Percentiles rank a stretch among this genome's conserved stretches.
Evolutionary conservation across 176 grass and related monocot genomes (phyloP).

Genomic region (Rhynchospora breviuscula): DNA sequence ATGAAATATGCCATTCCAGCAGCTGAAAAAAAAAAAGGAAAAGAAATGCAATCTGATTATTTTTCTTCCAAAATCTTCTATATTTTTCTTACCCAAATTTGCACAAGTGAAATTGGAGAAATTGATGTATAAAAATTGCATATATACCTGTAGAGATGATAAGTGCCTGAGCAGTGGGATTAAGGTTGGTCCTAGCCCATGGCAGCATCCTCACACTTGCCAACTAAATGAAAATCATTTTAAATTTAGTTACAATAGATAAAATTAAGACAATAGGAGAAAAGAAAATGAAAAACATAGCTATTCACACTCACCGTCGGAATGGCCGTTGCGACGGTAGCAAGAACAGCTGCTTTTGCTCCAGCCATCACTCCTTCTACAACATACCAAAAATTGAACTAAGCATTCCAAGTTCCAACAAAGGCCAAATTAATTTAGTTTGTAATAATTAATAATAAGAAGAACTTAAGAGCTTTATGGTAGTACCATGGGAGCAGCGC

Average conservation of each 20-base stretch:
- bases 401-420: background rate
- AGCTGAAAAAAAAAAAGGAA: background rate
- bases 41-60: background rate
- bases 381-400: background rate
- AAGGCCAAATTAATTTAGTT: background rate
- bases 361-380: slow-evolving; percentile 62
- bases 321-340: slow-evolving; percentile 47
- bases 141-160: slow-evolving; percentile 51
- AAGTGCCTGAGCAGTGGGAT: slow-evolving; percentile 59
- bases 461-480: background rate
- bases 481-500: slow-evolving; percentile 52
- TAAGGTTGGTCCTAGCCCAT: slow-evolving; percentile 56
- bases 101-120: background rate
- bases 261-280: background rate
- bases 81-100: background rate
- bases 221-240: slow-evolving; percentile 25
- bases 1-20: slow-evolving; percentile 72
- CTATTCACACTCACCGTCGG: slow-evolving; percentile 34
- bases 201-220: slow-evolving; percentile 73
- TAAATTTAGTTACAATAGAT: background rate
- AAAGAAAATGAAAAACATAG: background rate
- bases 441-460: background rate
- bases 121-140: background rate
- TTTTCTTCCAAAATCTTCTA: too few species aligned
- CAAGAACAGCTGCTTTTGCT: slow-evolving; percentile 49